These are phyloP conservation scores for Aspergillus ibericus DNA, from an alignment of 2,329 filamentous ascomycete species.

Conservation along the genomic window DNA sequence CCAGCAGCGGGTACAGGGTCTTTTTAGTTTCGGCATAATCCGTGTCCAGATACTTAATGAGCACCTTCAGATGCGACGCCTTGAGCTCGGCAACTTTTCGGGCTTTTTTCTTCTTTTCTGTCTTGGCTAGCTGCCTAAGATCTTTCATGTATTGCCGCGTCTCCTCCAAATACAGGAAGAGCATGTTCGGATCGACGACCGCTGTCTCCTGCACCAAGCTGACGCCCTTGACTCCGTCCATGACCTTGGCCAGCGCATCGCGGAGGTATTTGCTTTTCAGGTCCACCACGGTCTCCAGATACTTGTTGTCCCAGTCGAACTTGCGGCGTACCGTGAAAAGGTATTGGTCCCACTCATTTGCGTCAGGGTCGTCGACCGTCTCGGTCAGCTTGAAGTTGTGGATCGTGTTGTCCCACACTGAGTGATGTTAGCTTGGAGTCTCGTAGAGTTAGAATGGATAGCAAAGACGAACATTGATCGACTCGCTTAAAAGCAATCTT, in stretches of 20 bases:
- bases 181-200: constrained; percentile 67
- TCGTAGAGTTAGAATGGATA: background rate
- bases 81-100: constrained; percentile 40
- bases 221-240: constrained; percentile 75
- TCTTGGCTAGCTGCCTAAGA: constrained; percentile 65
- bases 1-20: constrained; percentile 75
- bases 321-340: constrained; percentile 79
- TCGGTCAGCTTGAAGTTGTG: constrained; percentile 69
- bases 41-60: constrained; percentile 74
- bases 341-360: constrained; percentile 71
- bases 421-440: background rate
- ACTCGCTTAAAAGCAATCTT: constrained; percentile 69
- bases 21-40: constrained; percentile 80
- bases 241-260: constrained; percentile 67
- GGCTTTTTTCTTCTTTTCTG: constrained; percentile 49
- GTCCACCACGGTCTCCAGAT: constrained; percentile 71
- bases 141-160: constrained; percentile 64
- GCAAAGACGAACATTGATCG: constrained; percentile 53
- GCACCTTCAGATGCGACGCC: constrained; percentile 61
- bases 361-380: constrained; percentile 62
- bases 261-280: constrained; percentile 81
- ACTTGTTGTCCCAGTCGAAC: constrained; percentile 84
- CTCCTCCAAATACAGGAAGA: constrained; percentile 77
- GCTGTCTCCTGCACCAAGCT: constrained; percentile 79
- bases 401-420: constrained; percentile 55